phyloP scores from a whole-genome alignment of 768 basidiomycete genomes.

The Postia placenta region DNA sequence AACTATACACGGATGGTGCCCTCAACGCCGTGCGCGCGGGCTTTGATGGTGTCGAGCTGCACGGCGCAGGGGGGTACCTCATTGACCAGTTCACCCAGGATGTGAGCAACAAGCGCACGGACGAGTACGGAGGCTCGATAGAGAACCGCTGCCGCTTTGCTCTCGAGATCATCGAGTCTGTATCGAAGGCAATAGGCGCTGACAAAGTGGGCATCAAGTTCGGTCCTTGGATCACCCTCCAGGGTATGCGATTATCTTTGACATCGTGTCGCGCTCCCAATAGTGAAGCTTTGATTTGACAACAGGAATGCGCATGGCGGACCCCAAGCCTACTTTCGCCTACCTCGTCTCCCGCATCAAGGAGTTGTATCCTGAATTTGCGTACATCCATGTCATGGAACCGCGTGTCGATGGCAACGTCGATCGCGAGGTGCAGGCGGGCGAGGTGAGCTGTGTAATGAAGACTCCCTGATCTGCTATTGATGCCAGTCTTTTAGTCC shows the following conservation, averaged over 20 bases:
- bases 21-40: slow-evolving; percentile 24
- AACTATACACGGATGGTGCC: slow-evolving; percentile 24
- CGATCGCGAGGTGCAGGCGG: slow-evolving; percentile 3
- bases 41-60: slow-evolving; percentile 24
- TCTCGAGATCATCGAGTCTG: slow-evolving; percentile 34
- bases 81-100: slow-evolving; percentile 37
- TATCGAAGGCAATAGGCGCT: slow-evolving; percentile 32
- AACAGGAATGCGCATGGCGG: slow-evolving; percentile 41
- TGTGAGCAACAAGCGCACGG: slow-evolving; percentile 36
- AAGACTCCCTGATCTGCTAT: no score
- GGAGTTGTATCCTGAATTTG: slow-evolving; percentile 30
- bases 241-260: slow-evolving; percentile 25
- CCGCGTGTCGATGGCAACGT: slow-evolving; percentile 9
- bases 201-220: slow-evolving; percentile 34
- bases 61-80: slow-evolving; percentile 26
- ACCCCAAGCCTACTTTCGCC: slow-evolving; percentile 49
- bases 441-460: slow-evolving; percentile 10
- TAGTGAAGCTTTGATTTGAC: not conserved
- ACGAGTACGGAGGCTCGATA: slow-evolving; percentile 44
- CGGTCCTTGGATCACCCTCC: slow-evolving; percentile 27
- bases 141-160: slow-evolving; percentile 41
- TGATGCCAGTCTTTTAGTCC: no score
- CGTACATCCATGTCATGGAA: slow-evolving; percentile 31
- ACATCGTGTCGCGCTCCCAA: no score
- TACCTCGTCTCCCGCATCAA: slow-evolving; percentile 38